phyloP scores from a whole-genome alignment of 2,329 filamentous ascomycete genomes.

The Ophidiomyces ophidiicola region DNA sequence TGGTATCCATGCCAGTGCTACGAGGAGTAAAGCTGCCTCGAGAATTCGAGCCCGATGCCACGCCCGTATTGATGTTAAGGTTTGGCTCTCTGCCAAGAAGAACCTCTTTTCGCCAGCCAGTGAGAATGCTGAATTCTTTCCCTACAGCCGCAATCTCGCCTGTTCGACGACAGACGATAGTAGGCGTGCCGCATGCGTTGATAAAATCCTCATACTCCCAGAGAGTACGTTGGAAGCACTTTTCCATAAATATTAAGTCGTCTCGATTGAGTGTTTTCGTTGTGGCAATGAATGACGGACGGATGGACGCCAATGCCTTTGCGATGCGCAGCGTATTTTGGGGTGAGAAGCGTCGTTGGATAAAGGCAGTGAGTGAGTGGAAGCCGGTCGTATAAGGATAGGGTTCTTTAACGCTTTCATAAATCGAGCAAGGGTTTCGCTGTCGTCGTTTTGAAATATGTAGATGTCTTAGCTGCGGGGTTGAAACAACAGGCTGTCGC shows the following conservation, averaged over 20 bases:
- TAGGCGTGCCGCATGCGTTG: slow-evolving; percentile 75
- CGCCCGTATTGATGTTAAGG: slow-evolving; percentile 66
- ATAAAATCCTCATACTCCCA: slow-evolving; percentile 92
- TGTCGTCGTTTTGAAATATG: slow-evolving; percentile 39
- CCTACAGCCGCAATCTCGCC: slow-evolving; percentile 92
- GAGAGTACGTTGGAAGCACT: slow-evolving; percentile 83
- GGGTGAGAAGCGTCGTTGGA: slow-evolving; percentile 65
- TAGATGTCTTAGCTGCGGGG: slow-evolving; percentile 33
- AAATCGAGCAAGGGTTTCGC: slow-evolving; percentile 70
- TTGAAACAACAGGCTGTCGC: slow-evolving; percentile 30
- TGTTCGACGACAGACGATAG: slow-evolving; percentile 79
- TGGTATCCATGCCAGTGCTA: slow-evolving; percentile 19
- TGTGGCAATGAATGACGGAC: slow-evolving; percentile 84
- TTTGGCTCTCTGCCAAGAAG: slow-evolving; percentile 80
- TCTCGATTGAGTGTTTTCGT: slow-evolving; percentile 77
- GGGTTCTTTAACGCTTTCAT: slow-evolving; percentile 77
- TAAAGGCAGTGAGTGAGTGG: slow-evolving; percentile 70
- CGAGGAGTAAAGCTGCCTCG: slow-evolving; percentile 40
- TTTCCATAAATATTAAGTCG: slow-evolving; percentile 95
- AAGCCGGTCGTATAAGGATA: slow-evolving; percentile 86
- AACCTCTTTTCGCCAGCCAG: slow-evolving; percentile 85
- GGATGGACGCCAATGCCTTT: slow-evolving; percentile 75
- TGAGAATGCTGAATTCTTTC: slow-evolving; percentile 92
- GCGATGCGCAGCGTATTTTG: slow-evolving; percentile 72
- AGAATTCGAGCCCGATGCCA: slow-evolving; percentile 32